Conservation (phyloP, 139 green algal species). For the Coelastrella sp. region DNA sequence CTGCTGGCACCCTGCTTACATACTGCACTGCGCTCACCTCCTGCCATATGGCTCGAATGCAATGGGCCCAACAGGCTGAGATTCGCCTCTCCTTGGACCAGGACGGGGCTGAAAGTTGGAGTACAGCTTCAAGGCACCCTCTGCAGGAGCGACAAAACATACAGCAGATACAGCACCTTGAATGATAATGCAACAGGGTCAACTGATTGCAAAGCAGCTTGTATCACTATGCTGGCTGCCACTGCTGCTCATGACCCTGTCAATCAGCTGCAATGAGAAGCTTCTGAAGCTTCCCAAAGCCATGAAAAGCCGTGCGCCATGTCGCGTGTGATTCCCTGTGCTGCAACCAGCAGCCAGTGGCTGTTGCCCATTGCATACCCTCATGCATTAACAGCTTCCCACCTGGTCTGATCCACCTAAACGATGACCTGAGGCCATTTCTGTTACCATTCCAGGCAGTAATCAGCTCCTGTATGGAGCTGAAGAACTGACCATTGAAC, state of each 20-base stretch:
- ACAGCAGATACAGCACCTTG: neutral
- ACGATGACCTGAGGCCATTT: neutral
- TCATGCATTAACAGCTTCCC: too few species aligned
- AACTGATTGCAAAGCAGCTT: too few species aligned
- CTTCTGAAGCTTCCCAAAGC: too few species aligned
- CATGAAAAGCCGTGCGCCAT: too few species aligned
- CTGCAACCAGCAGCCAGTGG: too few species aligned
- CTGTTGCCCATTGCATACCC: too few species aligned
- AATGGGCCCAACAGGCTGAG: slow-evolving; percentile 37
- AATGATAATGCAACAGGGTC: too few species aligned
- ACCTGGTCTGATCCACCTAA: slow-evolving; percentile 21
- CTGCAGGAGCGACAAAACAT: neutral
- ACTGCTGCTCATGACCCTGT: too few species aligned
- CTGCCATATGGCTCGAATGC: slow-evolving; percentile 42
- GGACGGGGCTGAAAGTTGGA: slow-evolving; percentile 32
- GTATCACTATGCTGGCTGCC: too few species aligned
- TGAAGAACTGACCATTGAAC: slow-evolving; percentile 41
- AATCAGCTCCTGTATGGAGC: slow-evolving; percentile 23
- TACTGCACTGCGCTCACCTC: slow-evolving; percentile 9
- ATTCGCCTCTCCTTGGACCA: neutral
- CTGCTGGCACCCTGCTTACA: too few species aligned
- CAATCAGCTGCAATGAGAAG: too few species aligned
- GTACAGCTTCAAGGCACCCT: slow-evolving; percentile 26
- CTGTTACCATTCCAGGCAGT: slow-evolving; percentile 28
- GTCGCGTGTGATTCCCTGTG: too few species aligned